Base-by-base conservation (phyloP, 805 yeast genomes). In the Hanseniaspora hatyaiensis region DNA sequence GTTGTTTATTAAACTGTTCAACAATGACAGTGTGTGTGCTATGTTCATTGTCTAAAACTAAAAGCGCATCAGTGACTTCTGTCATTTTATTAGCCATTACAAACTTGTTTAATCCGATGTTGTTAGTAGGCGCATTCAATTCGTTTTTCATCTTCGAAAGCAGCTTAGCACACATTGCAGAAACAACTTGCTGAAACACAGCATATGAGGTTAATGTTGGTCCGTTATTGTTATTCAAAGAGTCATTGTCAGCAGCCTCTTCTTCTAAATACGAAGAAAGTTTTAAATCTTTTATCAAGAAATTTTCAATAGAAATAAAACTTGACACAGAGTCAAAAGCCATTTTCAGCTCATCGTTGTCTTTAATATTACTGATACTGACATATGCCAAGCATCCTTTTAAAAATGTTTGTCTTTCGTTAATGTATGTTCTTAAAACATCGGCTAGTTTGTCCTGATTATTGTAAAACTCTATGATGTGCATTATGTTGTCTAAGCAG, bases 261-360 rank as follows among this genome's bases (percentile, higher is more conserved):
- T 26, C 40, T 22, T 34, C 47, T 9, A 43, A 34, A 36, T 34
- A 43, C 4, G 28, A 18, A 6, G 28, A 22, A 19, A 43, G 33
- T 22, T 43, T 43, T 29, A 43, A 43, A 36, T 43, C 47, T 30
- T 43, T 43, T 8, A 43, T 22, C 40, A 43, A 29, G 23, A 28
- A 43, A 16, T 20, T 43, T n/a, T 43, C 47, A n/a, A 43, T n/a
- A 8, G 47, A 43, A 3, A 43, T 43, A 15, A 43, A 43, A 28
- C 37, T 30, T 8, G 40, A 43, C 2, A 43, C 30, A 9, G 40
- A 34, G 15, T 43, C 47, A 43, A 43, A 34, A 19, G 47, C 40
- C 20, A 34, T 9, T 20, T 34, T 34, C 15, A 43, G 11, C 8
- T 43, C 34, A n/a, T 43, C 34, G 22, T 34, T 29, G n/a, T 26